These are phyloP conservation scores for Daedaleopsis sinensis DNA, from an alignment of 768 basidiomycete species.

Conservation along the genomic window DNA sequence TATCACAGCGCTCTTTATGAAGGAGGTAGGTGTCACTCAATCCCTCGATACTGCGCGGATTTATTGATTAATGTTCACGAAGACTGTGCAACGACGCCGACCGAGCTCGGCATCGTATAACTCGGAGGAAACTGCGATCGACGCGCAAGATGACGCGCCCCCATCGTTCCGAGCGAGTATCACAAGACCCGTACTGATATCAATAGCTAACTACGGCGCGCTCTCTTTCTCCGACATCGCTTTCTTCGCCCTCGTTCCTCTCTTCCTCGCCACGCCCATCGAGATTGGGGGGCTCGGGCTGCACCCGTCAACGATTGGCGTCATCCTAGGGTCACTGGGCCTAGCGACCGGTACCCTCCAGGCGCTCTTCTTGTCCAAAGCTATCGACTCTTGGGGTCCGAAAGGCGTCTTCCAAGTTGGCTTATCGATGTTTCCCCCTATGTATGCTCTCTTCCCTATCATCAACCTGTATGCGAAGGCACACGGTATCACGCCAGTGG, in stretches of 20 bases:
- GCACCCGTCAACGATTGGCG: conserved; percentile 39
- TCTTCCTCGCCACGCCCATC: conserved; percentile 43
- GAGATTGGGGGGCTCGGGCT: conserved; percentile 42
- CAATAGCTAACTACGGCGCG: conserved; percentile 38
- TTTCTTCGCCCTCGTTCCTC: conserved; percentile 38
- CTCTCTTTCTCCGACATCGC: conserved; percentile 43
- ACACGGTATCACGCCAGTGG: conserved; percentile 17
- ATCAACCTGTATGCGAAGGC: conserved; percentile 29
- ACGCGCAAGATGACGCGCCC: conserved; percentile 8
- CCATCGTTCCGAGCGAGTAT: conserved; percentile 31
- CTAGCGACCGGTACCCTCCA: conserved; percentile 41
- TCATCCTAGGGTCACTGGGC: conserved; percentile 39
- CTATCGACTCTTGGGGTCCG: conserved; percentile 40
- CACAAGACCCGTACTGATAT: conserved; percentile 35
- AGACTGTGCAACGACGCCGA: conserved; percentile 16
- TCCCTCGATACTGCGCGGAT: too few relatives aligned
- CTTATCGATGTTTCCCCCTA: conserved; percentile 27
- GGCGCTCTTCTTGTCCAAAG: conserved; percentile 37
- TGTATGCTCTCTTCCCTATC: conserved; percentile 34
- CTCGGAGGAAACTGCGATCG: background rate
- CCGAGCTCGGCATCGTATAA: background rate
- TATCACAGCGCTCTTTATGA: conserved; percentile 30
- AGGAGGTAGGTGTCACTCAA: conserved; percentile 32
- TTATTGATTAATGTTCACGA: background rate
- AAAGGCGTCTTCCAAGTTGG: conserved; percentile 33